These are phyloP conservation scores for Pseudevernia furfuracea DNA, from an alignment of 495 filamentous ascomycete species.

Conservation along the genomic window DNA sequence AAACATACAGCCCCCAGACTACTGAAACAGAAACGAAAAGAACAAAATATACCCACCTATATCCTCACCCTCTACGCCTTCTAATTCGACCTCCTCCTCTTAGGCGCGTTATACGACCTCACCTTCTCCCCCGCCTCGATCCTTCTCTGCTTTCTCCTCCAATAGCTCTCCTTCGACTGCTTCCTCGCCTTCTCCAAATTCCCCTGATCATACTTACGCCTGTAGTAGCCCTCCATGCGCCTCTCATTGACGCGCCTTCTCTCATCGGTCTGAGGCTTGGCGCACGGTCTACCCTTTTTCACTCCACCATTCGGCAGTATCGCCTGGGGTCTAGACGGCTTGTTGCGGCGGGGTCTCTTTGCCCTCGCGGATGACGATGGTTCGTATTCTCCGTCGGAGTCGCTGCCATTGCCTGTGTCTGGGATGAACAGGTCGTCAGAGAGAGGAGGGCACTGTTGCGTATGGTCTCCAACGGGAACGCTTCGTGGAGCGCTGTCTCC, in stretches of 20 bases:
- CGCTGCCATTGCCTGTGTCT: not conserved
- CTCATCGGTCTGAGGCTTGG: not conserved
- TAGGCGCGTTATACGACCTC: not conserved
- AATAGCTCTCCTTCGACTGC: not conserved
- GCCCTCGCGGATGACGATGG: not conserved
- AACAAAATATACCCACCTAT: not conserved
- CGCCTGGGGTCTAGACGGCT: not conserved
- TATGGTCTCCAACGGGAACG: too few species aligned
- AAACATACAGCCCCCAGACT: too few species aligned
- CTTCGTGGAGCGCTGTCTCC: not conserved
- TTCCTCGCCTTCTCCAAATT: constrained; percentile 1
- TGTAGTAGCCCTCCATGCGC: constrained; percentile 2
- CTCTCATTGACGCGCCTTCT: not conserved
- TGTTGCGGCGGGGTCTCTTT: not conserved
- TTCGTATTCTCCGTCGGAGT: not conserved
- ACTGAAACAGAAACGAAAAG: not conserved
- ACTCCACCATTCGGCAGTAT: not conserved
- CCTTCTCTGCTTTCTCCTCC: not conserved
- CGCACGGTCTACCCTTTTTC: not conserved
- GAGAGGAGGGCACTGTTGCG: not conserved
- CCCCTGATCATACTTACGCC: not conserved
- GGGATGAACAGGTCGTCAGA: not conserved
- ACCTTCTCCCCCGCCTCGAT: constrained; percentile 1
- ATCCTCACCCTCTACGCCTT: not conserved
- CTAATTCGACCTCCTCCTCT: not conserved